Evolutionary conservation across 805 yeast genomes (phyloP).

Genomic region (Candida takata): DNA sequence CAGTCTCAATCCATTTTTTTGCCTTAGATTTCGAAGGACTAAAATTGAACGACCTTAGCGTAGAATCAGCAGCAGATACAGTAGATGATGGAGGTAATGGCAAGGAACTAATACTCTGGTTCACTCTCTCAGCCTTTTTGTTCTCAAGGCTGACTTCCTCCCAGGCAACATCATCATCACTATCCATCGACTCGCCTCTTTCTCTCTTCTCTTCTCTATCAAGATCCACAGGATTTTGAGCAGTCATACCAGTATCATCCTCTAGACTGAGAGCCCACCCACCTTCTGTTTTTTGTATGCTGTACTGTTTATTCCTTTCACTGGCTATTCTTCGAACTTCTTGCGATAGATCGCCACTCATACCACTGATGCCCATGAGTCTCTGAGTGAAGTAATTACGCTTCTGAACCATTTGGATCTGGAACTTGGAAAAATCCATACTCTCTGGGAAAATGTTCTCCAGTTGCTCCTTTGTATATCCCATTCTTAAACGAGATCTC

Average conservation of each 20-base stretch:
- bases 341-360: conserved; percentile 40
- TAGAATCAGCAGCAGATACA: conserved; percentile 12
- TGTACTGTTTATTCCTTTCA: conserved; percentile 70
- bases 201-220: conserved; percentile 23
- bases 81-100: conserved; percentile 27
- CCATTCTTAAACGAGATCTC: conserved; percentile 89
- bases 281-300: conserved; percentile 64
- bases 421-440: conserved; percentile 88
- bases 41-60: conserved; percentile 16
- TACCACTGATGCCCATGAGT: conserved; percentile 75
- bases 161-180: conserved; percentile 43
- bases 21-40: conserved; percentile 15
- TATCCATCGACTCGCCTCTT: conserved; percentile 10
- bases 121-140: conserved; percentile 21
- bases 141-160: conserved; percentile 53
- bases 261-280: conserved; percentile 78
- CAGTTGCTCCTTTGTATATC: conserved; percentile 84
- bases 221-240: conserved; percentile 41
- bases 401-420: conserved; percentile 86
- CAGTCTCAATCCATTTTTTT: conserved; percentile 9
- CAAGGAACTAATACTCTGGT: conserved; percentile 36
- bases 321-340: conserved; percentile 62
- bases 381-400: conserved; percentile 86
- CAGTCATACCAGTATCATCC: conserved; percentile 30
- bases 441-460: conserved; percentile 75